phyloP scores from a whole-genome alignment of 1,139 yeast genomes.

The Scheffersomyces cryptocercus region DNA sequence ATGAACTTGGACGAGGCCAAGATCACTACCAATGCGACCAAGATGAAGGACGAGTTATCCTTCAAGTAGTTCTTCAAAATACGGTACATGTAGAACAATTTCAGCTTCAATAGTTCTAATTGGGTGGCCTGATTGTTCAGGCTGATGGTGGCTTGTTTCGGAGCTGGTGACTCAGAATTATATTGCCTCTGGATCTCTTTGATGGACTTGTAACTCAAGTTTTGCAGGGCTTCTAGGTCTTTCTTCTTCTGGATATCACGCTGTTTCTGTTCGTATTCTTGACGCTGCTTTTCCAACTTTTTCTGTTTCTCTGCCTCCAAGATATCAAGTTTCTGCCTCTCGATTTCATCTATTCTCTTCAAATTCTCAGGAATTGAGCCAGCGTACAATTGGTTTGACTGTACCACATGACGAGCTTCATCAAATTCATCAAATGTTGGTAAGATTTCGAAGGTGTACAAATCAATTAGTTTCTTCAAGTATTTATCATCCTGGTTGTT shows the following conservation, averaged over 20 bases:
- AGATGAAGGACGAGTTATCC: conserved; percentile 31
- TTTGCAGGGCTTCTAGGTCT: conserved; percentile 26
- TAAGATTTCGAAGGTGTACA: conserved; percentile 38
- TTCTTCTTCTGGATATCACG: conserved; percentile 22
- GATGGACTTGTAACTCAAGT: conserved; percentile 34
- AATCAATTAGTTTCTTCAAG: conserved; percentile 27
- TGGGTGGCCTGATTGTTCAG: conserved; percentile 2
- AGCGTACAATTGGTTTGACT: conserved; percentile 19
- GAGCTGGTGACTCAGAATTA: not conserved
- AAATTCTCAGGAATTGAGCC: conserved; percentile 14
- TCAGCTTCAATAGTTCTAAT: conserved; percentile 10
- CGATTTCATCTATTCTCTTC: conserved; percentile 18
- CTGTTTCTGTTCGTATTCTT: conserved; percentile 19
- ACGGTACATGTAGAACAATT: conserved; percentile 15
- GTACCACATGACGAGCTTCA: conserved; percentile 29
- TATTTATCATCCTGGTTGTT: conserved; percentile 17
- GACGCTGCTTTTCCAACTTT: conserved; percentile 11
- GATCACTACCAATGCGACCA: conserved; percentile 21
- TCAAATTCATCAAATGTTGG: conserved; percentile 30
- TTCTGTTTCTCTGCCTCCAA: conserved; percentile 18
- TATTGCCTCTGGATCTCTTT: conserved; percentile 13
- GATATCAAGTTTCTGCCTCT: conserved; percentile 16
- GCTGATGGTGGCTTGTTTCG: conserved; percentile 1
- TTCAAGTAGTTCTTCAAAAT: conserved; percentile 24
- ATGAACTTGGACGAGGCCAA: conserved; percentile 24